These are phyloP conservation scores for Paecilomyces niveus DNA, from an alignment of 2,329 filamentous ascomycete genomes.

Conservation along the genomic window DNA sequence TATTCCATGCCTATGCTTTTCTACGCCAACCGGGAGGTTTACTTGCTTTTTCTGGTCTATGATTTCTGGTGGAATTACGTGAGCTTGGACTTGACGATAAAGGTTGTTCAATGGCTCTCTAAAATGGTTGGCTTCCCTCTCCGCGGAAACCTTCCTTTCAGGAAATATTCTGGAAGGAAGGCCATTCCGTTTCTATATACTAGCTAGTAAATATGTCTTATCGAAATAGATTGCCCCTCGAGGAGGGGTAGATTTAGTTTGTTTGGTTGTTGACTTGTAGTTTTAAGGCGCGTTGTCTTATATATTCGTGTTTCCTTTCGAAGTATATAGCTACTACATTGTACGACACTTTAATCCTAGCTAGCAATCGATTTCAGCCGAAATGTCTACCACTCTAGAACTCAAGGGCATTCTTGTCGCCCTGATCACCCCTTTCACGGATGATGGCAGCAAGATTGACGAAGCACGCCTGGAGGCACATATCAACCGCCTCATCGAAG, in stretches of 20 bases:
- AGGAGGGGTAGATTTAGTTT: background rate
- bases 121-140: too few relatives aligned
- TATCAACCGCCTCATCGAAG: slow-evolving; percentile 39
- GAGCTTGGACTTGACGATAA: too few relatives aligned
- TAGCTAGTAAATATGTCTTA: background rate
- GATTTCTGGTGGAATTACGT: too few relatives aligned
- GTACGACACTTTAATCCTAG: background rate
- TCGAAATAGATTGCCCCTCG: background rate
- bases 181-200: background rate
- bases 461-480: slow-evolving; percentile 33
- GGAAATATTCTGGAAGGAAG: background rate
- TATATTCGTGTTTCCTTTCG: background rate
- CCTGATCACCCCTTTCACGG: slow-evolving; percentile 43
- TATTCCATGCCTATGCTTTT: background rate
- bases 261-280: background rate
- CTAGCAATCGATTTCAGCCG: background rate
- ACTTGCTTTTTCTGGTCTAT: too few relatives aligned
- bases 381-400: background rate
- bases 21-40: too few relatives aligned
- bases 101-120: too few relatives aligned
- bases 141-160: too few relatives aligned
- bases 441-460: slow-evolving; percentile 38
- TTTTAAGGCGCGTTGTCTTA: too few relatives aligned
- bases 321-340: background rate
- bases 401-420: slow-evolving; percentile 41